Evolutionary conservation across 805 yeast genomes (phyloP), one percentile per base, ranked within the genome.

Genomic region (Candida ulmi): DNA sequence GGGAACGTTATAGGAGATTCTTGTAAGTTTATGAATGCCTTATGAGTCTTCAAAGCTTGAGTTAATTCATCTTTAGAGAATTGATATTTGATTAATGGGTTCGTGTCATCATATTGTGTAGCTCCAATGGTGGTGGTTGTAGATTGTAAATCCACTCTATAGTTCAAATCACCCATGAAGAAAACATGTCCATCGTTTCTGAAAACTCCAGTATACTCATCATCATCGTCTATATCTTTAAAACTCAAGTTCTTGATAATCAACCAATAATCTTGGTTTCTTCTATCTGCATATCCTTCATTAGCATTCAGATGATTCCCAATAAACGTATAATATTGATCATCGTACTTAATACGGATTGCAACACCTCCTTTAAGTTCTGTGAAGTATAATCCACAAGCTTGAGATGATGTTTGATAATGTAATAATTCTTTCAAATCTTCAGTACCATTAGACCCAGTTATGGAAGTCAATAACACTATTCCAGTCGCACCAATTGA

Each of bases 81-180:
- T 57, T 47, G 58, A 36, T 42, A 36, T 2, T 39, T 47, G 11
- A 18, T 11, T 26, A 26, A 31, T 17, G 4, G 21, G 8, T 27
- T 17, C 17, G n/a, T n/a, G n/a, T n/a, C n/a, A n/a, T n/a, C n/a
- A n/a, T n/a, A n/a, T n/a, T n/a, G n/a, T n/a, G n/a, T n/a, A n/a
- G n/a, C n/a, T n/a, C n/a, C n/a, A n/a, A n/a, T n/a, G n/a, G n/a
- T n/a, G n/a, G n/a, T n/a, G n/a, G n/a, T n/a, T n/a, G n/a, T n/a
- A n/a, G n/a, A n/a, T 21, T 21, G 24, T 21, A 21, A 17, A n/a
- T 9, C 40, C 39, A 1, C 72, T 33, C 98, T 68, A 58, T 84
- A 90, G 56, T 90, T 90, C 50, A 90, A 65, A 60, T 90, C 98
- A 0, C 98, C 98, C 69, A 86, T 62, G 38, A 88, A 58, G 52